phyloP scores from a whole-genome alignment of 164 flowering plant genomes.

The Piper longum region DNA sequence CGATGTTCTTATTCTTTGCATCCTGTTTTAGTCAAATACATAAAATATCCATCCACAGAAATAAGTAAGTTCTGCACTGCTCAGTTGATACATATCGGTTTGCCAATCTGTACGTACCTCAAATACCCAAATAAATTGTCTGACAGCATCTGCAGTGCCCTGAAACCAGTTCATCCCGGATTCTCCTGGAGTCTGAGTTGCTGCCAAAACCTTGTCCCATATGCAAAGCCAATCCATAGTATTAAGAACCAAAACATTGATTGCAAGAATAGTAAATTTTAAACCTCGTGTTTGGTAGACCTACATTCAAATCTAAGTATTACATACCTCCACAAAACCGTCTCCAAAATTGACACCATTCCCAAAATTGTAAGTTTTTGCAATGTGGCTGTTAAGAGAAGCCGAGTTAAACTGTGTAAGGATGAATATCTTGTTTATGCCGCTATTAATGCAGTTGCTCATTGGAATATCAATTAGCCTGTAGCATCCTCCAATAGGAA shows the following conservation, averaged over 20 bases:
- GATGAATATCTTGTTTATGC: slow-evolving; percentile 17
- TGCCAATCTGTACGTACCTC: slow-evolving; percentile 5
- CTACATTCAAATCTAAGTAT: not conserved
- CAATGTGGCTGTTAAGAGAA: slow-evolving; percentile 12
- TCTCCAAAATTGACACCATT: slow-evolving; percentile 16
- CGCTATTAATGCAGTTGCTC: slow-evolving; percentile 17
- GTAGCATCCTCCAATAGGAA: slow-evolving; percentile 15
- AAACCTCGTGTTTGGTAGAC: too few species aligned
- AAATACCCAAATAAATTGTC: slow-evolving; percentile 32
- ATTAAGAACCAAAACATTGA: not conserved
- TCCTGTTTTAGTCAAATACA: slow-evolving; percentile 25
- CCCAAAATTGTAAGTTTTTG: slow-evolving; percentile 10
- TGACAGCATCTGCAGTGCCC: slow-evolving; percentile 98
- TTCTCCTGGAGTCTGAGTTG: slow-evolving; percentile 15
- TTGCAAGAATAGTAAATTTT: too few species aligned
- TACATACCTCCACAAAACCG: slow-evolving; percentile 13
- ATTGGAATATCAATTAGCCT: slow-evolving; percentile 15
- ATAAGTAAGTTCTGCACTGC: not conserved
- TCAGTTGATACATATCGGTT: not conserved
- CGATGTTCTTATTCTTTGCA: slow-evolving; percentile 77
- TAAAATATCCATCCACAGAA: not conserved
- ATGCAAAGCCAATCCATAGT: not conserved
- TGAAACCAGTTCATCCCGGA: slow-evolving; percentile 44
- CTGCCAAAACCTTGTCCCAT: slow-evolving; percentile 21
- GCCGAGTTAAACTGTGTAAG: slow-evolving; percentile 13